These are phyloP conservation scores for Mollisiaceae sp. DNA, from an alignment of 2,329 filamentous ascomycete species.

Conservation along the genomic window DNA sequence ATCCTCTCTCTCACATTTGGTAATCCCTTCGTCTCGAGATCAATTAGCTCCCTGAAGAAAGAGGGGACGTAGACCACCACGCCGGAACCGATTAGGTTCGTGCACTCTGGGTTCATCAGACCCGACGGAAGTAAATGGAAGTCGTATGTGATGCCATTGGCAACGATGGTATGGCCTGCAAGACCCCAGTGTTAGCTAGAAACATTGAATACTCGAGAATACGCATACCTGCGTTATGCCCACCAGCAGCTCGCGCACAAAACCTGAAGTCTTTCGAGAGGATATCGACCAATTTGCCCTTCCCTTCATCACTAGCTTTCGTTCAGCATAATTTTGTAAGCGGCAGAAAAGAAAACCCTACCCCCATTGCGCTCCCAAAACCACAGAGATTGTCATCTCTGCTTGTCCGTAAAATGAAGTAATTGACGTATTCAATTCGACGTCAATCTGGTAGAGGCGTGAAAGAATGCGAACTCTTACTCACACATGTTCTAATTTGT, in stretches of 20 bases:
- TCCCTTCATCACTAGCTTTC: slow-evolving; percentile 38
- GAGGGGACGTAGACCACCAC: slow-evolving; percentile 69
- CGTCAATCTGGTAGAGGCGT: no score
- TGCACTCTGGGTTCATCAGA: slow-evolving; percentile 71
- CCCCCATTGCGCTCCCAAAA: not conserved
- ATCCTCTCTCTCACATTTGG: slow-evolving; percentile 60
- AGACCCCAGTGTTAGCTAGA: slow-evolving; percentile 43
- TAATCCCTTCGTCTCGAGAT: slow-evolving; percentile 64
- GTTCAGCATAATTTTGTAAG: not conserved
- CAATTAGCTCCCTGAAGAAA: slow-evolving; percentile 69
- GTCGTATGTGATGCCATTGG: slow-evolving; percentile 49
- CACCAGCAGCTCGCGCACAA: slow-evolving; percentile 45
- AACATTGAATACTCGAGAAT: not conserved
- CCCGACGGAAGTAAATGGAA: slow-evolving; percentile 69
- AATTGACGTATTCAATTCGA: no score
- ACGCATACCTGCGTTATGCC: slow-evolving; percentile 52
- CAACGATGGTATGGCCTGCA: slow-evolving; percentile 53
- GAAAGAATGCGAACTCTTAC: no score
- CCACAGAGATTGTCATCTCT: not conserved
- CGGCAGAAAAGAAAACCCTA: not conserved
- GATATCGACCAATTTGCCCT: slow-evolving; percentile 64
- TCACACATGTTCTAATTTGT: not conserved
- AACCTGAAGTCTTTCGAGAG: slow-evolving; percentile 42
- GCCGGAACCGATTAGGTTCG: slow-evolving; percentile 76
- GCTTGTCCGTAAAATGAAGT: no score